Base-by-base conservation (phyloP, 352 stramenopile species). In the Aphanomyces euteiches region DNA sequence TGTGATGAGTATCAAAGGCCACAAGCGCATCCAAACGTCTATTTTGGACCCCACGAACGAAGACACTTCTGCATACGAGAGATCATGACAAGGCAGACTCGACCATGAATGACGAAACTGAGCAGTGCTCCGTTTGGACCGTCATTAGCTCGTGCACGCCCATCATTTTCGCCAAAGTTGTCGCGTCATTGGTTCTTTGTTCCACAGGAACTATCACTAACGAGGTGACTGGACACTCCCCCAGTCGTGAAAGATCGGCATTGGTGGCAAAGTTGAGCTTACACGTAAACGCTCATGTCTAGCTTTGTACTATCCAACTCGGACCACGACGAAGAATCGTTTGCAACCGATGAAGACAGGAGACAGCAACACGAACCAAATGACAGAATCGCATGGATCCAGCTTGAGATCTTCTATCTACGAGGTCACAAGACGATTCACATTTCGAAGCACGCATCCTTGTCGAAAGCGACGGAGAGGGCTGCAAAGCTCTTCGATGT, bases 381-480 rank as follows among this genome's bases (percentile, higher is more conserved):
- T 58, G 86, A 93, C 66, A 81, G 88, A 74, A 75, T 82, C 0
- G 89, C 90, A 66, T 88, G 91, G 54, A 81, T 90, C 48, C 78
- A 87, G 65, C 64, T 93, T 28, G 88, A 90, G 56, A 87, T 93
- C 61, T 92, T 85, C 72, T 86, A 79, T n/a, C n/a, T 34, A 19
- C 13, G 1, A 58, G 89, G 81, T 54, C 82, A 91, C 63, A 90
- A 90, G 63, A 71, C 75, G 34, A 78, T 93, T 39, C 72, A 91
- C 56, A 60, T 93, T 7, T 93, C 92, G 81, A 89, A 88, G 72
- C 89, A 81, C 4, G 77, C 77, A 17, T 88, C 86, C 5, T 77
- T 93, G 41, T 70, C 72, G 6, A 79, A 91, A 53, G 82, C 78
- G 5, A 69, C 88, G 3, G 65, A 47, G 58, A 38, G 50, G 39